Evolutionary conservation across 164 flowering plant species (phyloP).

Genomic region (Vitis rupestris): DNA sequence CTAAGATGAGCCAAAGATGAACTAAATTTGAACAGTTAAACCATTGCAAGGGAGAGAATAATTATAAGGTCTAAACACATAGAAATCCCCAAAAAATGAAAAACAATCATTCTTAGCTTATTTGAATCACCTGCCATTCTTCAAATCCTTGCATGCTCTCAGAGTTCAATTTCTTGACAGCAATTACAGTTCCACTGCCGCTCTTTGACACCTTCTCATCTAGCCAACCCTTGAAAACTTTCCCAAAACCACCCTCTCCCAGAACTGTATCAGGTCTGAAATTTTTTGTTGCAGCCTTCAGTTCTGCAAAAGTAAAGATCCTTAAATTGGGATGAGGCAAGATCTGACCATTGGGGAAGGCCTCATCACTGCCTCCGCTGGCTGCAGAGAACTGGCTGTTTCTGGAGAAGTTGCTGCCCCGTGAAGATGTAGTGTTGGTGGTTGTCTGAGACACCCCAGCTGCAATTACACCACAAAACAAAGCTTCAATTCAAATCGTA

Average conservation of each 20-base stretch:
- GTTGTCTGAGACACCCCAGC: slow-evolving; percentile 39
- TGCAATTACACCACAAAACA: neutral
- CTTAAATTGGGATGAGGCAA: slow-evolving; percentile 44
- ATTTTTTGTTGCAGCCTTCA: slow-evolving; percentile 53
- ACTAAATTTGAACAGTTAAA: no score
- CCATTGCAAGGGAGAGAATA: no score
- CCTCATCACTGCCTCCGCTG: slow-evolving; percentile 31
- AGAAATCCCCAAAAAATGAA: neutral
- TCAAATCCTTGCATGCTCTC: slow-evolving; percentile 59
- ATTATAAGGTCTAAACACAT: neutral
- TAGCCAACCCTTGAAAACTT: slow-evolving; percentile 64
- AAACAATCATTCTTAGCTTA: neutral
- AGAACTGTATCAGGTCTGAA: slow-evolving; percentile 50
- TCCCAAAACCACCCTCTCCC: slow-evolving; percentile 76
- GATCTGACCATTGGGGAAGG: slow-evolving; percentile 37
- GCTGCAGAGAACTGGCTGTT: slow-evolving; percentile 44
- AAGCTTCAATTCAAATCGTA: neutral
- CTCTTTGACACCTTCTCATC: slow-evolving; percentile 33
- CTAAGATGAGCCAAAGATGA: no score
- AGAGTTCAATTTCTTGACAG: slow-evolving; percentile 58
- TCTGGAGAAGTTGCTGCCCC: slow-evolving; percentile 35
- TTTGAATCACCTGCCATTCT: slow-evolving; percentile 60
- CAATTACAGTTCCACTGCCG: slow-evolving; percentile 40
- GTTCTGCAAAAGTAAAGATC: slow-evolving; percentile 42
- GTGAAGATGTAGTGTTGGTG: slow-evolving; percentile 28